phyloP scores from a whole-genome alignment of 768 basidiomycete species.

The Lactarius tabidus region DNA sequence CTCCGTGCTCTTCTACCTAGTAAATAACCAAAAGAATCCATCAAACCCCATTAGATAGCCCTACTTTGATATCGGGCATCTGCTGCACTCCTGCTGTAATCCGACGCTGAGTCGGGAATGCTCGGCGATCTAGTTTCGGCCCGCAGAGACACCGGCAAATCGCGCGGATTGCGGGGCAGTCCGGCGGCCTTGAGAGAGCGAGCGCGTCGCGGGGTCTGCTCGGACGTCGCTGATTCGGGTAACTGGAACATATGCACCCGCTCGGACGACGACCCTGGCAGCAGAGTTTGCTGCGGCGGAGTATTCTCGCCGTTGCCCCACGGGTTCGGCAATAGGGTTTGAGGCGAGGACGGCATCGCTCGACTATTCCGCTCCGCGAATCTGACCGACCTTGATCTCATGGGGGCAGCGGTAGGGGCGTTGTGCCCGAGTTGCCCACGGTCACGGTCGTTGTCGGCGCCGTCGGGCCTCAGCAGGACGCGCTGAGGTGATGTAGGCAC shows the following conservation, averaged over 20 bases:
- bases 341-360: not conserved
- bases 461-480: not conserved
- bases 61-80: not conserved
- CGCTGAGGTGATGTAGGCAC: not conserved
- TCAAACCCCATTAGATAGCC: not conserved
- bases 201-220: not conserved
- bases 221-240: not conserved
- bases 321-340: conserved; percentile 7
- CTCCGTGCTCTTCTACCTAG: not conserved
- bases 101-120: not conserved
- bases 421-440: not conserved
- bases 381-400: not conserved
- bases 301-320: conserved; percentile 2
- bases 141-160: not conserved
- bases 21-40: not conserved
- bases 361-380: not conserved
- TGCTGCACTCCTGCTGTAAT: not conserved
- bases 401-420: not conserved
- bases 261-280: not conserved
- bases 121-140: not conserved
- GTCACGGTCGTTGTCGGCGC: not conserved
- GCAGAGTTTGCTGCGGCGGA: not conserved
- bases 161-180: conserved; percentile 1
- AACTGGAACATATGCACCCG: not conserved
- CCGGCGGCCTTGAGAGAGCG: not conserved